Conservation (phyloP, 192 early-diverging fungal genomes). For the Gamsiella multidivaricata region DNA sequence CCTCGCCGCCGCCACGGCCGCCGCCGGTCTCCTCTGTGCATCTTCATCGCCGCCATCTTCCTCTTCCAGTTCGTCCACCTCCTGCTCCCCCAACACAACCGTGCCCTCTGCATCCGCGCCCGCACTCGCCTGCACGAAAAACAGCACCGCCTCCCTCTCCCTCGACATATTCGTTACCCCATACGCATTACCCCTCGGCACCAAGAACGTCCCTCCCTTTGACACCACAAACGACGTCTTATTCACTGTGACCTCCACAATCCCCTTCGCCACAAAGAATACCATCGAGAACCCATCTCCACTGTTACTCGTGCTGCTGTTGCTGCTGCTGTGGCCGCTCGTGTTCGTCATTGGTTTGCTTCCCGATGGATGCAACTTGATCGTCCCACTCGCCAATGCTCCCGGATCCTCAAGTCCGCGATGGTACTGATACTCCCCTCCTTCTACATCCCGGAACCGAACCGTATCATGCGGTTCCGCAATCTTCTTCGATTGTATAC, state of each 20-base stretch:
- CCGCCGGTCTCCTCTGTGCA: too few relatives aligned
- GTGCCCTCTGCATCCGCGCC: too few relatives aligned
- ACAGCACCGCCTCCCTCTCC: conserved; percentile 13
- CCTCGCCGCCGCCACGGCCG: too few relatives aligned
- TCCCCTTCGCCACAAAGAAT: conserved; percentile 20
- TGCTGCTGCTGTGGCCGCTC: neutral
- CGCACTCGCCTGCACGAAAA: conserved; percentile 35
- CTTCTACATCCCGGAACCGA: conserved; percentile 15
- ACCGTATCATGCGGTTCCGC: conserved; percentile 4
- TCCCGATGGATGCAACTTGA: conserved; percentile 12
- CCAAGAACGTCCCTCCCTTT: conserved; percentile 23
- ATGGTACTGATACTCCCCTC: conserved; percentile 28
- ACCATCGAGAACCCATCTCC: conserved; percentile 17
- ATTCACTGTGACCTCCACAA: conserved; percentile 17
- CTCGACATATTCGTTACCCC: conserved; percentile 21
- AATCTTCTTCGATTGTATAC: too few relatives aligned
- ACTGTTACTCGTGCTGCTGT: too few relatives aligned
- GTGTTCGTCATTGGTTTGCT: conserved; percentile 9
- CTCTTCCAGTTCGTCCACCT: too few relatives aligned
- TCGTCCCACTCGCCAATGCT: conserved; percentile 20
- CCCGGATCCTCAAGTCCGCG: conserved; percentile 34
- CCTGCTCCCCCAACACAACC: too few relatives aligned
- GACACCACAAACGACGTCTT: conserved; percentile 30
- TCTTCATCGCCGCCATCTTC: too few relatives aligned
- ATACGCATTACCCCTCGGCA: conserved; percentile 28